Evolutionary conservation across 2,329 filamentous ascomycete species (phyloP), one percentile per base, ranked within the genome.

Genomic region (Triangularia setosa): DNA sequence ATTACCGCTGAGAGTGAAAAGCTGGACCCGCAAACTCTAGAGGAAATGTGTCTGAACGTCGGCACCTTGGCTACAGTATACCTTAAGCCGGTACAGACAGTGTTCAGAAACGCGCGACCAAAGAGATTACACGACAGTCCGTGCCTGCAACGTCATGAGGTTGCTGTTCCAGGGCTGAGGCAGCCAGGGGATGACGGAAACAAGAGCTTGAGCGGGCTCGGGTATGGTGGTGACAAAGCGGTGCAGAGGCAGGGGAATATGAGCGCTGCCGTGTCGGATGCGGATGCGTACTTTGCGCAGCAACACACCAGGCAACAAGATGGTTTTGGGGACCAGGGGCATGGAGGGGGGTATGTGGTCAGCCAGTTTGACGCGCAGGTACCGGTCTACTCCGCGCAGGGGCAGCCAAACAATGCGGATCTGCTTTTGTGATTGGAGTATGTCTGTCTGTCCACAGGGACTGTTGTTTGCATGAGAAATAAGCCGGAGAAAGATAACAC

Each of bases 1-100:
- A 98, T 99, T 76, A 97, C 93, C 1, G 94, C 95, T 33, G 95
- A 99, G 77, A 93, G 91, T 27, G 95, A 99, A 79, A 94, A 94
- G 69, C 85, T 99, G 2, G 95, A 99, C 74, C 89, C 93, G 0
- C 83, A 85, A 55, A 99, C 95, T 0, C 83, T 99, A 7, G 95
- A 99, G 78, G 95, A 99, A 76, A 94, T 99, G 86, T 98, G 95
- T 73, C 85, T 99, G 65, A 96, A 94, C 71, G 93, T 99, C 55
- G 95, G 95, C 69, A 98, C 95, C 0, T 84, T 99, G 3, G 95
- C 95, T 3, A 99, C 95, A 0, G 94, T 99, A 60, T 99, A 99
- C 77, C 86, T 99, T 58, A 99, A 99, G 77, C 95, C 95, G 3
- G 94, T 99, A 5, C 93, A 98, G 75, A 94, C 95, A 61, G 95